Evolutionary conservation across 2,329 filamentous ascomycete genomes (phyloP), one percentile per base, ranked within the genome.

Genomic region (Pestalotiopsis sp.): DNA sequence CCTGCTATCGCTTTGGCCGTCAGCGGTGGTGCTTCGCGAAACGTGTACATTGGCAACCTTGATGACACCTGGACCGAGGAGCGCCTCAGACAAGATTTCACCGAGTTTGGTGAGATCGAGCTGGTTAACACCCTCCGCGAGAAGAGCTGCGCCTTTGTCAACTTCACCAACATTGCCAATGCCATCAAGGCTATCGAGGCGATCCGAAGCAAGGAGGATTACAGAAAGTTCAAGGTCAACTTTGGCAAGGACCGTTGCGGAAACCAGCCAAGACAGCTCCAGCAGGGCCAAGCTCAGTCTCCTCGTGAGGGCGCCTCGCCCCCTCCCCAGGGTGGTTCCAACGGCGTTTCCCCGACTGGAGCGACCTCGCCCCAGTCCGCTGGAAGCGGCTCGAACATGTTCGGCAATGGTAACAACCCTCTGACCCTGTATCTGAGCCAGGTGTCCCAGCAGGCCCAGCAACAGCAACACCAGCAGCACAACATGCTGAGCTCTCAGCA

Each of bases 91-190:
- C 94, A 98, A 80, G 96, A 99, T 82, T 99, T 99, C 81, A 93
- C 95, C 41, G 95, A 98, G 80, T 98, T 94, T 76, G 96, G 96
- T 73, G 96, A 99, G 82, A 98, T 99, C 77, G 96, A 99, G 83
- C 86, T 99, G 72, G 94, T 99, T 72, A 99, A 99, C 83, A 93
- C 96, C 17, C 85, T 99, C 70, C 92, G 96, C 67, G 96, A 99
- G 86, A 99, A 99, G 90, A 98, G 95, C 84, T 99, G 96, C 81
- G 96, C 96, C 0, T 99, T 99, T 79, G 96, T 99, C 80, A 99
- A 99, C 84, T 99, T 99, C 81, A 99, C 96, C 78, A 99, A 99
- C 84, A 99, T 99, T 79, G 96, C 96, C 78, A 99, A 99, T 76
- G 96, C 96, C 65, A 99, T 99, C 86, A 99, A 99, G 85, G 96